Conservation (phyloP, 2,329 filamentous ascomycete species). For the Lachnellula subtilissima region DNA sequence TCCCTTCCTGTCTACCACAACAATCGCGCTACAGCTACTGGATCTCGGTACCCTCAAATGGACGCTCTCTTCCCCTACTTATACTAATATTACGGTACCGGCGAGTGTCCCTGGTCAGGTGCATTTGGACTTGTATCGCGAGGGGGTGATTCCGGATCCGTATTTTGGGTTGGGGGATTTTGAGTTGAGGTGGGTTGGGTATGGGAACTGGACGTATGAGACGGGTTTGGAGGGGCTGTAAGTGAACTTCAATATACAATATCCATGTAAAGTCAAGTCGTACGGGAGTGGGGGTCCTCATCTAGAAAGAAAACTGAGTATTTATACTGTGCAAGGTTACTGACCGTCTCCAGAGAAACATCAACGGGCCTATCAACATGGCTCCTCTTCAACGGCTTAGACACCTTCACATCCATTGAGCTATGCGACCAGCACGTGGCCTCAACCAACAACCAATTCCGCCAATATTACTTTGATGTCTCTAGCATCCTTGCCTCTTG, state of each 20-base stretch:
- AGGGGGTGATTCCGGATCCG: slow-evolving; percentile 38
- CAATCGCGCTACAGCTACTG: slow-evolving; percentile 5
- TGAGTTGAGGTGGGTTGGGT: slow-evolving; percentile 54
- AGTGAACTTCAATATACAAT: slow-evolving; percentile 9
- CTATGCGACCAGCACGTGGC: slow-evolving; percentile 52
- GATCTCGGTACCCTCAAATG: slow-evolving; percentile 13
- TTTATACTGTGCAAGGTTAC: neutral
- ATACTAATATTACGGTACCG: slow-evolving; percentile 45
- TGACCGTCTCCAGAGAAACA: slow-evolving; percentile 19
- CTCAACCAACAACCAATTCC: slow-evolving; percentile 57
- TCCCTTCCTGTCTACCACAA: neutral
- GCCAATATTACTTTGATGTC: slow-evolving; percentile 56
- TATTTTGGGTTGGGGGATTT: slow-evolving; percentile 55
- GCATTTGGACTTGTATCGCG: slow-evolving; percentile 52
- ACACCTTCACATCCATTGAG: slow-evolving; percentile 54
- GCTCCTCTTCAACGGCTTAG: slow-evolving; percentile 57
- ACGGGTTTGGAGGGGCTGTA: slow-evolving; percentile 42
- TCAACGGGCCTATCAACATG: slow-evolving; percentile 40
- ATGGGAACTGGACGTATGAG: slow-evolving; percentile 57
- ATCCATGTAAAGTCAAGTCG: neutral
- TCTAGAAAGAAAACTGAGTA: neutral
- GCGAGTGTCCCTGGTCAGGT: slow-evolving; percentile 53
- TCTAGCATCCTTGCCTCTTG: slow-evolving; percentile 42
- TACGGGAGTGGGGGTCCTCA: neutral
- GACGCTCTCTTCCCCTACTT: slow-evolving; percentile 10